phyloP scores from a whole-genome alignment of 2,329 filamentous ascomycete genomes.

The Neopestalotiopsis sp. region DNA sequence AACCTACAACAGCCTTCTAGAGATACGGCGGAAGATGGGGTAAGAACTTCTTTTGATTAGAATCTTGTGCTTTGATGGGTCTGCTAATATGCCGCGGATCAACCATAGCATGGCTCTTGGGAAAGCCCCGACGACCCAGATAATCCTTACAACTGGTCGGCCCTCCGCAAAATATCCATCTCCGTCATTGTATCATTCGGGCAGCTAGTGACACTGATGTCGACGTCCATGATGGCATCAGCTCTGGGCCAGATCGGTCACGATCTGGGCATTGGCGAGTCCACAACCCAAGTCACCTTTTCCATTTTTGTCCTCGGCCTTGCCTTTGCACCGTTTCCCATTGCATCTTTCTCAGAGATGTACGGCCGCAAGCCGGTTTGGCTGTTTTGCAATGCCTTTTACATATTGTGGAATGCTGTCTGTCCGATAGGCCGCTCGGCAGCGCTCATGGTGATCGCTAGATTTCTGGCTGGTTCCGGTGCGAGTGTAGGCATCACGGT shows the following conservation, averaged over 20 bases:
- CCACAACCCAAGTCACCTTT: slow-evolving; percentile 39
- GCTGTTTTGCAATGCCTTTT: slow-evolving; percentile 39
- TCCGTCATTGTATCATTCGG: slow-evolving; percentile 7
- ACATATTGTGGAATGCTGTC: slow-evolving; percentile 43
- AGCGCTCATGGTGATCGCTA: slow-evolving; percentile 37
- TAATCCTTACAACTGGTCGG: slow-evolving; percentile 12
- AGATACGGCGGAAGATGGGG: no score
- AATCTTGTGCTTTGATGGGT: no score
- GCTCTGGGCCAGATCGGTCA: slow-evolving; percentile 38
- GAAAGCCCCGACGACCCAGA: slow-evolving; percentile 28
- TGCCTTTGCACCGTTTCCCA: slow-evolving; percentile 39
- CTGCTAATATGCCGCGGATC: no score
- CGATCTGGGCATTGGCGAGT: slow-evolving; percentile 36
- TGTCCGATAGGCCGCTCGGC: slow-evolving; percentile 37
- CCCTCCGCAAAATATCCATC: slow-evolving; percentile 1
- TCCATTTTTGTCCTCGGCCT: slow-evolving; percentile 43
- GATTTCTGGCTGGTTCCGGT: slow-evolving; percentile 35
- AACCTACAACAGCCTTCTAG: no score
- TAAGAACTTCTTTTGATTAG: no score
- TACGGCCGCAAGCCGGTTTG: slow-evolving; percentile 41
- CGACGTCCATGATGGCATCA: slow-evolving; percentile 43
- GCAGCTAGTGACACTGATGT: slow-evolving; percentile 29
- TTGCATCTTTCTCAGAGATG: slow-evolving; percentile 41
- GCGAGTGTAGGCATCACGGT: slow-evolving; percentile 38
- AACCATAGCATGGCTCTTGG: slow-evolving; percentile 19